Evolutionary conservation across 495 filamentous ascomycete species (phyloP), one percentile per base, ranked within the genome.

Genomic region (Daldinia vernicosa): DNA sequence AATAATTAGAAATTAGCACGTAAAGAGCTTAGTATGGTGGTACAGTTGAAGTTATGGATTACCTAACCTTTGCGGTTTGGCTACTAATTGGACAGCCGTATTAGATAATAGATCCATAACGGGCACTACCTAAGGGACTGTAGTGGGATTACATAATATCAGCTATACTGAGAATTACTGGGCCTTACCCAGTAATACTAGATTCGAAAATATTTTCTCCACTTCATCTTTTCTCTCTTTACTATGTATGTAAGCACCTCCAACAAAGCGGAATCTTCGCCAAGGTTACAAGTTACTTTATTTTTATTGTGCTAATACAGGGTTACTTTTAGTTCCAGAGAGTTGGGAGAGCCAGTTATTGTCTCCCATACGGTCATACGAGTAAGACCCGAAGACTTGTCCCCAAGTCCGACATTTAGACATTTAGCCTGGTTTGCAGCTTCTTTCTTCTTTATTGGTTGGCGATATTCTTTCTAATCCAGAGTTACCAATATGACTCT

Each of bases 261-360:
- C 30, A 14, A 17, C 39, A 62, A 61, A 55, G 47, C 22, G 37
- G 45, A 9, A 60, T 52, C 14, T 47, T 28, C 26, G 40, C 67
- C 67, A 65, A 70, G 61, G 35, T 70, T 70, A 55, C 47, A 65
- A 14, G 33, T 28, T 56, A 64, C 55, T 40, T 30, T 69, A 69
- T 63, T 57, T 33, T 40, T 37, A 37, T 37, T 57, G 9, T 53
- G 2, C 11, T 24, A 28, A 53, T 30, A 51, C 39, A 30, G 8
- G 17, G 6, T 27, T 9, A 54, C 15, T 57, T 30, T 57, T 35
- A 47, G 52, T 63, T 28, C 59, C 66, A 61, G 57, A 55, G 27
- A 27, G 35, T 26, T 61, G 52, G 59, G 57, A 39, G 30, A 24
- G 4, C 12, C 47, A 40, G 17, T 28, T n/a, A 51, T 19, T n/a